phyloP scores from a whole-genome alignment of 1,139 yeast genomes.

The Taphrina confusa region DNA sequence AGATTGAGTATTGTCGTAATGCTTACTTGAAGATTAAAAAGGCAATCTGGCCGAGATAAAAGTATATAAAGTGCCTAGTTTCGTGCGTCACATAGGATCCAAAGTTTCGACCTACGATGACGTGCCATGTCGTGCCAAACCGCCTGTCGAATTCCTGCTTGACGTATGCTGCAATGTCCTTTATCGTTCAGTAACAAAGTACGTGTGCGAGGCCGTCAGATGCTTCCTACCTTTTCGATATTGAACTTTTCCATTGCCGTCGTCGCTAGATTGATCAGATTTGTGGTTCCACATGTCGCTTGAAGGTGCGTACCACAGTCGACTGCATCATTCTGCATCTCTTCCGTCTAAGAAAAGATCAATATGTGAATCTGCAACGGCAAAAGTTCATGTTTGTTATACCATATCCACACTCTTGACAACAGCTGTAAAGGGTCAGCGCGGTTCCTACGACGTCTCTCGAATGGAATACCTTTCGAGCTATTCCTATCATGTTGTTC shows the following conservation, averaged over 20 bases:
- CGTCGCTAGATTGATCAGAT: constrained; percentile 52
- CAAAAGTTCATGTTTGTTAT: too few species aligned
- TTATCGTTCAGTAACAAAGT: constrained; percentile 41
- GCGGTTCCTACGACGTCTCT: too few species aligned
- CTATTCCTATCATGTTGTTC: constrained; percentile 15
- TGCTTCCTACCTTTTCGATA: constrained; percentile 47
- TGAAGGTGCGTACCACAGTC: constrained; percentile 43
- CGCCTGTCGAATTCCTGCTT: constrained; percentile 70
- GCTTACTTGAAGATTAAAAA: constrained; percentile 67
- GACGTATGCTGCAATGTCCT: constrained; percentile 77
- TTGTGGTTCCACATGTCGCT: neutral
- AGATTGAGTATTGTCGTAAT: neutral
- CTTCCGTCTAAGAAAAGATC: constrained; percentile 42
- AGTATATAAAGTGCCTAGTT: constrained; percentile 77
- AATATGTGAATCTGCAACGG: too few species aligned
- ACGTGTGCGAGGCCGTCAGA: too few species aligned
- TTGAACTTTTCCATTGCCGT: constrained; percentile 62
- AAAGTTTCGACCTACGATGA: constrained; percentile 87
- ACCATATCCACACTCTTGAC: constrained; percentile 53
- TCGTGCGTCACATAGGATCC: constrained; percentile 93
- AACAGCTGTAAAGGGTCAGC: constrained; percentile 48
- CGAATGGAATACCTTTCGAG: constrained; percentile 32
- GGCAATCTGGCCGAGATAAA: constrained; percentile 79
- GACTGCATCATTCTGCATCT: constrained; percentile 45
- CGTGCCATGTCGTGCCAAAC: constrained; percentile 91